Conservation (phyloP, 306 rosid species). For the Sicyos edulis region DNA sequence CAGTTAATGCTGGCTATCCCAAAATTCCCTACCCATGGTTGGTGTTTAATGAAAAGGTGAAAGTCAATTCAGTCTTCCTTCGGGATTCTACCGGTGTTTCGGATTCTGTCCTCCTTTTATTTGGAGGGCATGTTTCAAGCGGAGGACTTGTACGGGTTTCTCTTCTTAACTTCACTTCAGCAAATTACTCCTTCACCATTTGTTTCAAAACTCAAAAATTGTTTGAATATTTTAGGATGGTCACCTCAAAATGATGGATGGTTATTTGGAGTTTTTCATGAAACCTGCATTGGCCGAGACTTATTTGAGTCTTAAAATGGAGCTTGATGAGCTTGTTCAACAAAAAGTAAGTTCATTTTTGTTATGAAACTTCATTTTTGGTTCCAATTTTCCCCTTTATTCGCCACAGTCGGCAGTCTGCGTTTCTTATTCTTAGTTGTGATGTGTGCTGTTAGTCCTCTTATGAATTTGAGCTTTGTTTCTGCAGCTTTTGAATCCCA, state of each 20-base stretch:
- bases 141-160: conserved; percentile 39
- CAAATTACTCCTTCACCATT: conserved; percentile 13
- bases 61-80: conserved; percentile 87
- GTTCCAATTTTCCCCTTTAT: background rate
- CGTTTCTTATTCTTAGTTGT: background rate
- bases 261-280: conserved; percentile 83
- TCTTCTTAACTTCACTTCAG: conserved; percentile 8
- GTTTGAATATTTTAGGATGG: conserved; percentile 41
- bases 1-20: conserved; percentile 67
- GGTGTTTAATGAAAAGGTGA: conserved; percentile 86
- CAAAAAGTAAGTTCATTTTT: conserved; percentile 45
- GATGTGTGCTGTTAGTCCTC: conserved; percentile 13
- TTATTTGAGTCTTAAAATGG: conserved; percentile 56
- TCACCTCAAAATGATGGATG: conserved; percentile 56
- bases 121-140: conserved; percentile 65
- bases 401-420: no score
- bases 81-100: conserved; percentile 91
- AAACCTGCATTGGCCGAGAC: conserved; percentile 68
- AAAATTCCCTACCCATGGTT: conserved; percentile 95
- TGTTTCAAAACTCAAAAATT: conserved; percentile 10
- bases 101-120: conserved; percentile 72
- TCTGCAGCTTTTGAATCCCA: conserved; percentile 80
- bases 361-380: background rate
- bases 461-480: conserved; percentile 17
- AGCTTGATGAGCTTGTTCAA: conserved; percentile 69